Conservation (phyloP, 208 protist species). For the Leptomonas pyrrhocoris region DNA sequence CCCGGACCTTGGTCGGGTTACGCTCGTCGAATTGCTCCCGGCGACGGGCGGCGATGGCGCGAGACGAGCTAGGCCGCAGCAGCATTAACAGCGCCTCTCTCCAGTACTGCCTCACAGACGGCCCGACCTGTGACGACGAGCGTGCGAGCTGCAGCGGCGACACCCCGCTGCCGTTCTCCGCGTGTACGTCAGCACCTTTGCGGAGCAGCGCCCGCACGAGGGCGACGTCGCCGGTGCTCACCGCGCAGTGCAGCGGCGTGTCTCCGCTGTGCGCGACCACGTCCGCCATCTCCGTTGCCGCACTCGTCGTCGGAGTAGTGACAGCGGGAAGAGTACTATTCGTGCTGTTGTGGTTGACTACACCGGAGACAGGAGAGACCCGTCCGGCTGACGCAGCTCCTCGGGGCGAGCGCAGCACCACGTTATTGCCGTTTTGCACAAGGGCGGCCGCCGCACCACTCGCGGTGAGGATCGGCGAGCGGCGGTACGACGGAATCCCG, state of each 20-base stretch:
- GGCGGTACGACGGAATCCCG: not conserved
- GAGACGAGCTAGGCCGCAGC: constrained; percentile 17
- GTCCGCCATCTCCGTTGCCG: not conserved
- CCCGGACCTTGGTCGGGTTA: constrained; percentile 24
- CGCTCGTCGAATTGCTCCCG: not conserved
- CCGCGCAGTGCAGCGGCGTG: constrained; percentile 71
- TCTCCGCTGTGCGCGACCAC: constrained; percentile 9
- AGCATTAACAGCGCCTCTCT: constrained; percentile 17
- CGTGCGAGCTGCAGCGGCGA: constrained; percentile 24
- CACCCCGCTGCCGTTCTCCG: constrained; percentile 12
- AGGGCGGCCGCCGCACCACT: not conserved
- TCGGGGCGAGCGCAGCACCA: not conserved
- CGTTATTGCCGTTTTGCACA: not conserved
- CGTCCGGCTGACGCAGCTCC: not conserved
- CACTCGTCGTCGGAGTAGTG: too few species aligned
- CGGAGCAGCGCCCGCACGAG: constrained; percentile 67
- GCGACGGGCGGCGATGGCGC: constrained; percentile 16
- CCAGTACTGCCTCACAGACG: constrained; percentile 30
- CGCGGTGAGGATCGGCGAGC: not conserved
- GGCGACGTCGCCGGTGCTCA: constrained; percentile 45
- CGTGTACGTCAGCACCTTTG: constrained; percentile 52
- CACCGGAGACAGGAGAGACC: not conserved
- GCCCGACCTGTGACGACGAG: constrained; percentile 1
- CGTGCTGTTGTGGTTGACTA: not conserved
- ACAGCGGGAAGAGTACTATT: not conserved